Conservation (phyloP, 2,329 filamentous ascomycete genomes). For the Penicillium concentricum region DNA sequence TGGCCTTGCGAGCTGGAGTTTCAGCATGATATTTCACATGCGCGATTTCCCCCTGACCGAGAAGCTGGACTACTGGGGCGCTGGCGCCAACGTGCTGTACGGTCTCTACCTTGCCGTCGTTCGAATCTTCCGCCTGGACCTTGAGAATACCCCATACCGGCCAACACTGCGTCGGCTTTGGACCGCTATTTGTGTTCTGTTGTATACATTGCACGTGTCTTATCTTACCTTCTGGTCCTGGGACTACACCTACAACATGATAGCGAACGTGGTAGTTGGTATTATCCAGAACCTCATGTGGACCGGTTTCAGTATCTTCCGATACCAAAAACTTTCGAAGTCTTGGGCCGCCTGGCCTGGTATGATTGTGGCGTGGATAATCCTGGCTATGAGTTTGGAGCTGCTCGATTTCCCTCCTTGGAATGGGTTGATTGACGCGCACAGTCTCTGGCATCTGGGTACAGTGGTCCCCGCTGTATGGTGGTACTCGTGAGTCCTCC, state of each 20-base stretch:
- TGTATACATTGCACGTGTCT: slow-evolving; percentile 74
- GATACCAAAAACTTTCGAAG: slow-evolving; percentile 69
- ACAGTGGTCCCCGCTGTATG: slow-evolving; percentile 84
- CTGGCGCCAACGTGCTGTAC: slow-evolving; percentile 85
- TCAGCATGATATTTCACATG: slow-evolving; percentile 89
- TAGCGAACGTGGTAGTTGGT: slow-evolving; percentile 82
- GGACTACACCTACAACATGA: slow-evolving; percentile 99
- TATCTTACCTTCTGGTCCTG: slow-evolving; percentile 85
- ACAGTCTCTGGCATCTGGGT: slow-evolving; percentile 92
- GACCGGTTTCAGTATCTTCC: slow-evolving; percentile 75
- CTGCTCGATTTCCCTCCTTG: slow-evolving; percentile 89
- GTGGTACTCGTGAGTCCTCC: slow-evolving; percentile 83
- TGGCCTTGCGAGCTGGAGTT: slow-evolving; percentile 79
- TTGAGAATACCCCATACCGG: slow-evolving; percentile 47
- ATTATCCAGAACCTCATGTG: slow-evolving; percentile 79
- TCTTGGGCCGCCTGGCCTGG: slow-evolving; percentile 88
- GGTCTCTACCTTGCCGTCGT: slow-evolving; percentile 83
- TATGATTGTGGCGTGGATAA: slow-evolving; percentile 86
- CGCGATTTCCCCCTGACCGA: slow-evolving; percentile 83
- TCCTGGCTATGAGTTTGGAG: slow-evolving; percentile 92
- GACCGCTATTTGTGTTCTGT: slow-evolving; percentile 67
- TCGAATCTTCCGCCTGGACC: slow-evolving; percentile 78
- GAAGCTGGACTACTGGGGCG: slow-evolving; percentile 94
- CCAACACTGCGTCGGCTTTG: slow-evolving; percentile 66
- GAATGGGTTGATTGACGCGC: slow-evolving; percentile 80